phyloP scores from a whole-genome alignment of 1,284 basidiomycete genomes.

The Trametes versicolor region DNA sequence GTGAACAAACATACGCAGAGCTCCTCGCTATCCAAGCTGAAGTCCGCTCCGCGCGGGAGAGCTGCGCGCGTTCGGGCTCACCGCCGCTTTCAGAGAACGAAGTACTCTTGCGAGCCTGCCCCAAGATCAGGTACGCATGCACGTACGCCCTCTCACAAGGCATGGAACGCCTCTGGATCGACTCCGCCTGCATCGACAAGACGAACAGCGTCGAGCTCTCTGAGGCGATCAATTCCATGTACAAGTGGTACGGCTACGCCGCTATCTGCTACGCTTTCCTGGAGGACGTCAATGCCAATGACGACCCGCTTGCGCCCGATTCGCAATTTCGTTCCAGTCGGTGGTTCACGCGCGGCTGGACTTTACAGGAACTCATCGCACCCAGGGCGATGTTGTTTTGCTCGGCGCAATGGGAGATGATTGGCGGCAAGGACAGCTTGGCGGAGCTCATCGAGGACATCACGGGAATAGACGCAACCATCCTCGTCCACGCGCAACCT shows the following conservation, averaged over 20 bases:
- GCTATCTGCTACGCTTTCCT: slow-evolving; percentile 13
- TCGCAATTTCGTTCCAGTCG: neutral
- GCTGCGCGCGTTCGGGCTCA: neutral
- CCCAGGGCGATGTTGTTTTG: neutral
- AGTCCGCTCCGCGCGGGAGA: neutral
- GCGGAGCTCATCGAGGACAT: neutral
- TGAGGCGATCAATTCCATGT: no score
- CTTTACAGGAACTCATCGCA: slow-evolving; percentile 18
- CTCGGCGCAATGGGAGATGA: neutral
- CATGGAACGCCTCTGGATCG: neutral
- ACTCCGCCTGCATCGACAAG: slow-evolving; percentile 1
- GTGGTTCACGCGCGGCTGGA: slow-evolving; percentile 12
- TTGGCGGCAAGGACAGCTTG: neutral
- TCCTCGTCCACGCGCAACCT: neutral
- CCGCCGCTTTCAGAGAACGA: neutral
- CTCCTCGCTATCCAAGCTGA: neutral
- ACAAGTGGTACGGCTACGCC: slow-evolving; percentile 10
- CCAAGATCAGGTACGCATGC: slow-evolving; percentile 4
- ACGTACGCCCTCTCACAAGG: neutral
- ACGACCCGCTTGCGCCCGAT: neutral
- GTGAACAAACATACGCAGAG: slow-evolving; percentile 4
- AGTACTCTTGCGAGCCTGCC: neutral
- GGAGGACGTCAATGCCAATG: neutral
- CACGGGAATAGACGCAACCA: neutral
- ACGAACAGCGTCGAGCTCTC: no score